These are phyloP conservation scores for Akanthomyces uredinophilus DNA, from an alignment of 2,329 filamentous ascomycete species.

Conservation along the genomic window DNA sequence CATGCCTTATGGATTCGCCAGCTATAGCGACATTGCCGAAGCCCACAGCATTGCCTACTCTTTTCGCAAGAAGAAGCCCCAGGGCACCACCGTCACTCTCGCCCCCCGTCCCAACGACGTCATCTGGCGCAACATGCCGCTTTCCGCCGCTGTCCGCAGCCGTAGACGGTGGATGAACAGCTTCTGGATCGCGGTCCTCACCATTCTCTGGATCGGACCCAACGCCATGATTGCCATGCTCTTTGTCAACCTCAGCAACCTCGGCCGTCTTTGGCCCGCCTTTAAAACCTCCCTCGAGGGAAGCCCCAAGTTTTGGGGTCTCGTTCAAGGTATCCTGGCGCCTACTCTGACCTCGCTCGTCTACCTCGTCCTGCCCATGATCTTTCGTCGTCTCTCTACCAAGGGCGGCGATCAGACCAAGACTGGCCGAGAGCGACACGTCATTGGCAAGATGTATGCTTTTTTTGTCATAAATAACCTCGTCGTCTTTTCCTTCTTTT, in stretches of 20 bases:
- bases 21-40: slow-evolving; percentile 81
- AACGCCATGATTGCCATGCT: slow-evolving; percentile 96
- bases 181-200: slow-evolving; percentile 77
- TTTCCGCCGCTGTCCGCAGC: slow-evolving; percentile 62
- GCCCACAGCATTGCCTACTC: slow-evolving; percentile 84
- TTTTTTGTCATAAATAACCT: slow-evolving; percentile 99
- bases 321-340: slow-evolving; percentile 87
- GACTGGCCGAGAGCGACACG: slow-evolving; percentile 85
- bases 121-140: slow-evolving; percentile 88
- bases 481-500: slow-evolving; percentile 89
- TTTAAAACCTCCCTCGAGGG: slow-evolving; percentile 62
- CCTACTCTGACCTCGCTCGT: slow-evolving; percentile 83
- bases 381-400: slow-evolving; percentile 83
- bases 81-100: slow-evolving; percentile 69
- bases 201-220: slow-evolving; percentile 80
- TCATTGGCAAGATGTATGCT: slow-evolving; percentile 81
- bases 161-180: slow-evolving; percentile 75
- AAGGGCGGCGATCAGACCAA: slow-evolving; percentile 86
- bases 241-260: slow-evolving; percentile 75
- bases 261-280: slow-evolving; percentile 71
- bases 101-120: slow-evolving; percentile 86
- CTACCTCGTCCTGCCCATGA: slow-evolving; percentile 81
- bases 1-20: slow-evolving; percentile 90
- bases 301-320: slow-evolving; percentile 68
- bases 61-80: slow-evolving; percentile 72